Evolutionary conservation across 768 basidiomycete species (phyloP).

Genomic region (Galerina sulciceps): DNA sequence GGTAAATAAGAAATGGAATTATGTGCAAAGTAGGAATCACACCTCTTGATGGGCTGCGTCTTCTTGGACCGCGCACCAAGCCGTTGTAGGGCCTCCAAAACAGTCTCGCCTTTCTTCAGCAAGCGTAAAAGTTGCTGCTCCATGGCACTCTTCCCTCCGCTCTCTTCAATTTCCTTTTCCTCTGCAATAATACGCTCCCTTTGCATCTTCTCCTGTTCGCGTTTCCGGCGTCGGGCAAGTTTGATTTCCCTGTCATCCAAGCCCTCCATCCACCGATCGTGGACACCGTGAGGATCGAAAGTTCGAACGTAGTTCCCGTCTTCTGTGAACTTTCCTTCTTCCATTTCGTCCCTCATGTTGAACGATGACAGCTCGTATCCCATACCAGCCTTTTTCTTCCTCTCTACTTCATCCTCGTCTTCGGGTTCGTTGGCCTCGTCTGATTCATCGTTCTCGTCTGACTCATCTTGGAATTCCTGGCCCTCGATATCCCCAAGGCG

Average conservation of each 20-base stretch:
- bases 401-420: constrained; percentile 81
- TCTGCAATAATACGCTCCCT: constrained; percentile 71
- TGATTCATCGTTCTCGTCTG: constrained; percentile 40
- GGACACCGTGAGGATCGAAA: constrained; percentile 87
- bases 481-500: constrained; percentile 96
- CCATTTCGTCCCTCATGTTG: constrained; percentile 99
- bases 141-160: constrained; percentile 65
- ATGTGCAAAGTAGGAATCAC: not conserved
- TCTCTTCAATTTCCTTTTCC: constrained; percentile 71
- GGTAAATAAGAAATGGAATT: not conserved
- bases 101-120: constrained; percentile 89
- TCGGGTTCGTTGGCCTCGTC: constrained; percentile 57
- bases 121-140: constrained; percentile 72
- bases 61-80: constrained; percentile 66
- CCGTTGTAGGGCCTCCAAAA: constrained; percentile 87
- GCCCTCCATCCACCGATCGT: constrained; percentile 97
- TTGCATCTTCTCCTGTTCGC: constrained; percentile 74
- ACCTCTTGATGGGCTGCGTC: constrained; percentile 35
- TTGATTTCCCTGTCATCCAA: constrained; percentile 86
- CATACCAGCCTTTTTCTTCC: constrained; percentile 84
- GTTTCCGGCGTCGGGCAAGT: constrained; percentile 75
- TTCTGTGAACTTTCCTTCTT: constrained; percentile 95
- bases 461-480: constrained; percentile 77
- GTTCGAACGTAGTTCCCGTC: constrained; percentile 89
- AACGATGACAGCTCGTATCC: constrained; percentile 93